Evolutionary conservation across 75 land plant genomes (phyloP).

Genomic region (Isoetes taiwanensis): DNA sequence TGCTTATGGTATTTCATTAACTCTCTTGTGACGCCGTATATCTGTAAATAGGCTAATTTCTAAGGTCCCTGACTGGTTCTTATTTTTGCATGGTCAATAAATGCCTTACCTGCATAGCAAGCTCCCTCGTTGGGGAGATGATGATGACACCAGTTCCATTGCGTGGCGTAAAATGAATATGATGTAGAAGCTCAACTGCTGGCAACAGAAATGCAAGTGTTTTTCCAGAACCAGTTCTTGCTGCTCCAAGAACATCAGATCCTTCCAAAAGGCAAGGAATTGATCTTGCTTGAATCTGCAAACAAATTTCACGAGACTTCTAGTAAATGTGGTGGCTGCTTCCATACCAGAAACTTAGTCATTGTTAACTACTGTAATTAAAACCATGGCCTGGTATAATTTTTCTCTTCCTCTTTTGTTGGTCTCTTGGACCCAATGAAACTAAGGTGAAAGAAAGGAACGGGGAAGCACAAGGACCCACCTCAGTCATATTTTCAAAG

Average conservation of each 20-base stretch:
- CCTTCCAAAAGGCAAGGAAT: constrained; percentile 63
- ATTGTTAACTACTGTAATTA: too few relatives aligned
- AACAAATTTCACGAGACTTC: too few relatives aligned
- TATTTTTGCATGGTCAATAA: too few relatives aligned
- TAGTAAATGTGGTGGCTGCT: too few relatives aligned
- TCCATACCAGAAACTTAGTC: too few relatives aligned
- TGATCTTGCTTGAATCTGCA: constrained; percentile 82
- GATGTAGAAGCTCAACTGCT: constrained; percentile 68
- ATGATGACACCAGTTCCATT: constrained; percentile 91
- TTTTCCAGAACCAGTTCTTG: constrained; percentile 91
- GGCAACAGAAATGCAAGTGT: constrained; percentile 88
- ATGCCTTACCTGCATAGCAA: constrained; percentile 83
- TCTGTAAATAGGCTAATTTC: constrained; percentile 27
- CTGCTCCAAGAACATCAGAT: constrained; percentile 85
- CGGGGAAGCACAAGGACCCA: constrained; percentile 5
- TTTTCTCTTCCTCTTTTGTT: too few relatives aligned
- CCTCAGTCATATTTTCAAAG: constrained; percentile 83
- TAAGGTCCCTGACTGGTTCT: too few relatives aligned
- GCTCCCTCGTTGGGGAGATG: constrained; percentile 90
- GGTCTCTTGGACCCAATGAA: neutral
- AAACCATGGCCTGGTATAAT: too few relatives aligned
- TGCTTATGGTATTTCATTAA: constrained; percentile 80
- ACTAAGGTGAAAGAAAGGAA: neutral
- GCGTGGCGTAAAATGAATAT: constrained; percentile 53
- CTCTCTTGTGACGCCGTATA: constrained; percentile 89